Percentiles rank a stretch among this genome's conserved stretches.
Conservation (phyloP, 768 basidiomycete species). For the Mycena albidolilacea region DNA sequence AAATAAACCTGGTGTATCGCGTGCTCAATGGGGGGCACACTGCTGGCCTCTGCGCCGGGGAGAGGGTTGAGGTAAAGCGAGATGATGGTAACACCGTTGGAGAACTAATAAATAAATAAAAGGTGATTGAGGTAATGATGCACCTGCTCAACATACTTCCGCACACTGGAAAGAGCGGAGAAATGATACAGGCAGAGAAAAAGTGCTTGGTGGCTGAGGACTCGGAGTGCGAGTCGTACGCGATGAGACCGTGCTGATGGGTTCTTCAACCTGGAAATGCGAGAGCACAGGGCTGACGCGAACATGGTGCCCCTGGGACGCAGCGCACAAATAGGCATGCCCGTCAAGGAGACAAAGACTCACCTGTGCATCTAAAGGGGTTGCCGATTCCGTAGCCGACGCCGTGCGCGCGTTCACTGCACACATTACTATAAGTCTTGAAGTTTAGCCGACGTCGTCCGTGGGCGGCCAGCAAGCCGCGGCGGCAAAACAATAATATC, state of each 20-base stretch:
- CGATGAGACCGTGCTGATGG: constrained; percentile 92
- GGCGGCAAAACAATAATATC: too few relatives aligned
- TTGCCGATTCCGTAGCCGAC: too few relatives aligned
- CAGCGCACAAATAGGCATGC: too few relatives aligned
- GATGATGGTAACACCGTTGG: constrained; percentile 96
- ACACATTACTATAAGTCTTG: too few relatives aligned
- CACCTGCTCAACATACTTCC: constrained; percentile 98
- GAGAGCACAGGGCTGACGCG: constrained; percentile 90
- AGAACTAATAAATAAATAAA: constrained; percentile 66
- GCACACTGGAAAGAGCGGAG: constrained; percentile 93
- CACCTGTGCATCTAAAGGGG: too few relatives aligned
- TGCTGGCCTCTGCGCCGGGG: constrained; percentile 66
- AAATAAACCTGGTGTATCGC: constrained; percentile 84
- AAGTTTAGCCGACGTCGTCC: too few relatives aligned
- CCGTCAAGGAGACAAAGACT: too few relatives aligned
- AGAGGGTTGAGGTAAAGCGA: constrained; percentile 95
- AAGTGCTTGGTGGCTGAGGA: constrained; percentile 34
- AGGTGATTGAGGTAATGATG: neutral
- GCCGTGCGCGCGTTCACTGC: too few relatives aligned
- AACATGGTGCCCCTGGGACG: too few relatives aligned
- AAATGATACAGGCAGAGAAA: constrained; percentile 89
- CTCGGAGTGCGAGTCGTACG: constrained; percentile 73
- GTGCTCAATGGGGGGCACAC: constrained; percentile 92
- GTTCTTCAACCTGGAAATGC: constrained; percentile 96
- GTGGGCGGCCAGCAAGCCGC: too few relatives aligned